These are phyloP conservation scores for Luffa acutangula DNA, from an alignment of 306 rosid species.

Conservation along the genomic window DNA sequence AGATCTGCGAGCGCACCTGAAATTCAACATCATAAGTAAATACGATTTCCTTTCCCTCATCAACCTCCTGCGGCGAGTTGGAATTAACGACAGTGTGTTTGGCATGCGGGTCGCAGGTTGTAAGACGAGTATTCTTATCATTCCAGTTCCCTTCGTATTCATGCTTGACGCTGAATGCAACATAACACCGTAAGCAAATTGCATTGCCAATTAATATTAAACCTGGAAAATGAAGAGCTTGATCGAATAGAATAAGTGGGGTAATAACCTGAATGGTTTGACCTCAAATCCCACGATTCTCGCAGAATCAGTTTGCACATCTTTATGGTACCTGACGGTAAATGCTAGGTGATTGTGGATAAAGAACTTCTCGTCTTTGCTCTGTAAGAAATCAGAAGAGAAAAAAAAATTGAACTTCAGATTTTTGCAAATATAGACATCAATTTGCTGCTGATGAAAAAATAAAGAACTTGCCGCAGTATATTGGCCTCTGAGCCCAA, in stretches of 20 bases:
- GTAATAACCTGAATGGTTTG: conserved; percentile 27
- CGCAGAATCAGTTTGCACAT: conserved; percentile 56
- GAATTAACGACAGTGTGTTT: conserved; percentile 69
- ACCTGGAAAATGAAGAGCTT: not conserved
- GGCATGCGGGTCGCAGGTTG: conserved; percentile 89
- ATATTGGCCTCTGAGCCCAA: conserved; percentile 82
- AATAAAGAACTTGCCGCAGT: conserved; percentile 43
- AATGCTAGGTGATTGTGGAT: conserved; percentile 92
- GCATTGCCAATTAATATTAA: not conserved
- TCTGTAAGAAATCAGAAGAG: conserved; percentile 35
- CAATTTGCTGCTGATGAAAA: not conserved
- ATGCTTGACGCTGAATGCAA: conserved; percentile 63
- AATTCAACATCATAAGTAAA: conserved; percentile 95
- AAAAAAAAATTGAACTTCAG: not conserved
- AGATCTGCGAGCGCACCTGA: conserved; percentile 39
- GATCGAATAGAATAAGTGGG: not conserved
- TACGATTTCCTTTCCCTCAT: conserved; percentile 67
- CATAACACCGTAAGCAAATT: not conserved
- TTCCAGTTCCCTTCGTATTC: conserved; percentile 81
- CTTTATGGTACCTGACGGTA: conserved; percentile 79
- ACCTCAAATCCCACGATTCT: conserved; percentile 99
- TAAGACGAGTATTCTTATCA: conserved; percentile 49
- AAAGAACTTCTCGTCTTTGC: conserved; percentile 70
- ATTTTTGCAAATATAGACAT: not conserved
- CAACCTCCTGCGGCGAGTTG: conserved; percentile 91